These are phyloP conservation scores for Sarocladium oryzae DNA, from an alignment of 2,329 filamentous ascomycete species.

Conservation along the genomic window DNA sequence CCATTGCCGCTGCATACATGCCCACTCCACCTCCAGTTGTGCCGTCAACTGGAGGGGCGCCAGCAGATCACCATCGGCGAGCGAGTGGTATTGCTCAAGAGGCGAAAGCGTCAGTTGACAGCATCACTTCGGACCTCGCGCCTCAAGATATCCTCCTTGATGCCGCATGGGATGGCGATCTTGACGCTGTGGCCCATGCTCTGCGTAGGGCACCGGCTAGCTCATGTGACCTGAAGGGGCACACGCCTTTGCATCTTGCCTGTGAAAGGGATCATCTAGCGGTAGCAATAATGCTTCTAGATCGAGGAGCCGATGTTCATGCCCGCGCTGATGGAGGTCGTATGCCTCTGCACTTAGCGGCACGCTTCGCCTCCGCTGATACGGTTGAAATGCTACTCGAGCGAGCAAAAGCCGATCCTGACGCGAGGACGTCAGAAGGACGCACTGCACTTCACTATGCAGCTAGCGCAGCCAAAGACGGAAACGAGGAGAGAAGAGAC, in stretches of 20 bases:
- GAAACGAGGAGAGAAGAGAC: slow-evolving; percentile 24
- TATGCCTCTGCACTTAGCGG: slow-evolving; percentile 25
- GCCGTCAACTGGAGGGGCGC: background rate
- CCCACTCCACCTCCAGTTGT: background rate
- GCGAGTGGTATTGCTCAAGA: background rate
- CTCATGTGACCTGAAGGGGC: slow-evolving; percentile 22
- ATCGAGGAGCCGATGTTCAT: slow-evolving; percentile 20
- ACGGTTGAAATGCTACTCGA: slow-evolving; percentile 26
- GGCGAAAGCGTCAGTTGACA: slow-evolving; percentile 4
- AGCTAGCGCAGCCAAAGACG: slow-evolving; percentile 22
- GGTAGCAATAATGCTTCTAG: slow-evolving; percentile 26
- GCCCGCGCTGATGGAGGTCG: slow-evolving; percentile 23
- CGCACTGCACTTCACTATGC: slow-evolving; percentile 27
- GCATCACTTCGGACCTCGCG: slow-evolving; percentile 11
- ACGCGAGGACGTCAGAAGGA: slow-evolving; percentile 22
- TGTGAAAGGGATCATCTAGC: slow-evolving; percentile 25
- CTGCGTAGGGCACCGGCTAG: slow-evolving; percentile 18
- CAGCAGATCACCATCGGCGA: background rate
- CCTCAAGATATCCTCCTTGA: slow-evolving; percentile 21
- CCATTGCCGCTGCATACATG: slow-evolving; percentile 1
- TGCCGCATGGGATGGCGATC: slow-evolving; percentile 26
- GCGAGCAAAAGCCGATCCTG: slow-evolving; percentile 21
- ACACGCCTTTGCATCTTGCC: slow-evolving; percentile 25
- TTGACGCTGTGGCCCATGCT: slow-evolving; percentile 18
- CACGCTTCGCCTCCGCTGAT: slow-evolving; percentile 21